A percentile compares a stretch with the other conserved stretches of the same genome.
Evolutionary conservation across 2,329 filamentous ascomycete species (phyloP).

Genomic region (Phialophora macrospora): DNA sequence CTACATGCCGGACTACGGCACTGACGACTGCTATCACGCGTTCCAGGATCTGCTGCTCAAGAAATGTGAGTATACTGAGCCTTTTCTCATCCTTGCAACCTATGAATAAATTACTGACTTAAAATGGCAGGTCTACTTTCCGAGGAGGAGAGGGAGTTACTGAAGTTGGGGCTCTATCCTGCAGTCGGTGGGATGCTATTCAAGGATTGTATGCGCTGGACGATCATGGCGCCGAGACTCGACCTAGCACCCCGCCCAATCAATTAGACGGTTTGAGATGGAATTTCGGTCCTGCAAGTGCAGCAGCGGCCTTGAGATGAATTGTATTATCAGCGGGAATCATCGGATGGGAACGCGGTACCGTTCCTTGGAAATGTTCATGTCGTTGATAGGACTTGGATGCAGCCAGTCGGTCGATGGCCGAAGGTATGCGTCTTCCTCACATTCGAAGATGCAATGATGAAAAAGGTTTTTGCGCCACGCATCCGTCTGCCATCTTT

Average conservation of each 20-base stretch:
- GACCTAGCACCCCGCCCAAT: background rate
- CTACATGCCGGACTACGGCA: conserved; percentile 13
- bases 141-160: background rate
- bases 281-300: background rate
- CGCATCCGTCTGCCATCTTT: background rate
- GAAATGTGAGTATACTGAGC: conserved; percentile 12
- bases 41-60: conserved; percentile 3
- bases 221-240: conserved; percentile 1
- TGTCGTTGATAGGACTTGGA: too few species aligned
- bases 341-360: too few species aligned
- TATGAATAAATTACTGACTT: background rate
- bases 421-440: too few species aligned
- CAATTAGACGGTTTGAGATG: background rate
- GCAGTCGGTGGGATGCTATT: conserved; percentile 16
- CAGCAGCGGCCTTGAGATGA: background rate
- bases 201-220: conserved; percentile 21
- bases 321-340: too few species aligned
- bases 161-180: conserved; percentile 1
- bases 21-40: background rate
- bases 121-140: background rate
- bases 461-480: background rate
- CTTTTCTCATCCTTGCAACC: background rate
- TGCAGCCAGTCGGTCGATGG: too few species aligned
- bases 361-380: too few species aligned
- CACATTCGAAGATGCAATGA: too few species aligned